Percentiles rank a stretch among this genome's conserved stretches.
These are phyloP conservation scores for Chalciporus pseudorubinellus DNA, from an alignment of 768 basidiomycete genomes.

Conservation along the genomic window DNA sequence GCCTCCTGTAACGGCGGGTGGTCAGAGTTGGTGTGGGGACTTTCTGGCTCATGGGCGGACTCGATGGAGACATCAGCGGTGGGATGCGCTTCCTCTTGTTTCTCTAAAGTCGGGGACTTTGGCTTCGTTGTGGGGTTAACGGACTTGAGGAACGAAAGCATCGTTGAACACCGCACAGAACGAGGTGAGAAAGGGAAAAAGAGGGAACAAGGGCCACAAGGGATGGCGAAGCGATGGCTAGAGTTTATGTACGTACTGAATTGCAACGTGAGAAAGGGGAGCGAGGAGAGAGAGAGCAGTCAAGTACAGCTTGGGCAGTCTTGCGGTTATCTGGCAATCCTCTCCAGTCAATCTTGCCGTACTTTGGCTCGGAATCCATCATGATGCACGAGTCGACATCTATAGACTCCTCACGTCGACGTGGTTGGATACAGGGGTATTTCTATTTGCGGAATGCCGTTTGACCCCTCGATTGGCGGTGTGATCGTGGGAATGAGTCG, in stretches of 20 bases:
- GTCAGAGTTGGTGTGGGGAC: not conserved
- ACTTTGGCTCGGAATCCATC: too few species aligned
- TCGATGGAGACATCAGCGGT: constrained; percentile 4
- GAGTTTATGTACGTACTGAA: constrained; percentile 28
- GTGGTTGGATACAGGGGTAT: not conserved
- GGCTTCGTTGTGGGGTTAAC: constrained; percentile 4
- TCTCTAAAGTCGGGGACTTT: not conserved
- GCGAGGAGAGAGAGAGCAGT: not conserved
- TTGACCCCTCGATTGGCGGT: not conserved
- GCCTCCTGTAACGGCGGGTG: not conserved
- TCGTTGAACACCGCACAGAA: not conserved
- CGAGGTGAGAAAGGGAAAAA: not conserved
- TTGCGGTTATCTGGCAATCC: not conserved
- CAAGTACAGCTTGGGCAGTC: not conserved
- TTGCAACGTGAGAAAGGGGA: constrained; percentile 29
- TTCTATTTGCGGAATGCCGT: not conserved
- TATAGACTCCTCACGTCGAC: not conserved
- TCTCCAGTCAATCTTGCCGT: not conserved
- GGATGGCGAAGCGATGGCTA: constrained; percentile 7
- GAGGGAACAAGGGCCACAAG: not conserved
- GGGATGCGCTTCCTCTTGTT: not conserved
- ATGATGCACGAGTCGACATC: not conserved
- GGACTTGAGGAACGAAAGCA: constrained; percentile 29
- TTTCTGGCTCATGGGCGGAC: constrained; percentile 1
- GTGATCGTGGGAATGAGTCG: not conserved